phyloP scores from a whole-genome alignment of 192 early-diverging fungal genomes.

The Entomortierella lignicola region DNA sequence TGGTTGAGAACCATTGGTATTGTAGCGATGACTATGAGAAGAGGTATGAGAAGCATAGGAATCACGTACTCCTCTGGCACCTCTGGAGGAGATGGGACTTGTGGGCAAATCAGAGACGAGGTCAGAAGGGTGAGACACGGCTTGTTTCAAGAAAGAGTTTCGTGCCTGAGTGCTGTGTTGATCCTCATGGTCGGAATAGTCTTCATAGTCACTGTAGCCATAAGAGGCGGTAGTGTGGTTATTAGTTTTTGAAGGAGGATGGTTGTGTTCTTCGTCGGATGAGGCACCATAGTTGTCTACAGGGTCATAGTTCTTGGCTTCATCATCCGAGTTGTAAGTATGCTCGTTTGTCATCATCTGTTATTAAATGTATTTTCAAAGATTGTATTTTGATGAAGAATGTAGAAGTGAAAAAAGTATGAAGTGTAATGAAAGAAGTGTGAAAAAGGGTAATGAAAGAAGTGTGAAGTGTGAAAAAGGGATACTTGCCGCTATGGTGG shows the following conservation, averaged over 20 bases:
- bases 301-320: slow-evolving; percentile 28
- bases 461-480: not conserved
- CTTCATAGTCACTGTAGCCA: not conserved
- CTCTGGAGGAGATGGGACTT: slow-evolving; percentile 29
- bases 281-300: slow-evolving; percentile 26
- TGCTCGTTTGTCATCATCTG: slow-evolving; percentile 29
- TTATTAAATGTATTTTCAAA: not conserved
- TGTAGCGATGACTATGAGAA: not conserved
- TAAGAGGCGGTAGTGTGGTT: not conserved
- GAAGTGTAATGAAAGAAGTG: not conserved
- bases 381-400: not conserved
- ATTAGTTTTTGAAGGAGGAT: slow-evolving; percentile 2
- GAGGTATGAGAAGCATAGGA: not conserved
- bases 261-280: slow-evolving; percentile 11
- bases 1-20: not conserved
- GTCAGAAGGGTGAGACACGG: not conserved
- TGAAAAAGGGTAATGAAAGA: not conserved
- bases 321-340: slow-evolving; percentile 24
- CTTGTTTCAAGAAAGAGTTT: not conserved
- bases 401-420: not conserved
- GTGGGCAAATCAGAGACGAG: slow-evolving; percentile 21
- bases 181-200: slow-evolving; percentile 1
- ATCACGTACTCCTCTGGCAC: too few relatives aligned
- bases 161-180: not conserved
- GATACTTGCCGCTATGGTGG: too few relatives aligned